phyloP scores from a whole-genome alignment of 345 rosid species.

The Populus pruinosa region DNA sequence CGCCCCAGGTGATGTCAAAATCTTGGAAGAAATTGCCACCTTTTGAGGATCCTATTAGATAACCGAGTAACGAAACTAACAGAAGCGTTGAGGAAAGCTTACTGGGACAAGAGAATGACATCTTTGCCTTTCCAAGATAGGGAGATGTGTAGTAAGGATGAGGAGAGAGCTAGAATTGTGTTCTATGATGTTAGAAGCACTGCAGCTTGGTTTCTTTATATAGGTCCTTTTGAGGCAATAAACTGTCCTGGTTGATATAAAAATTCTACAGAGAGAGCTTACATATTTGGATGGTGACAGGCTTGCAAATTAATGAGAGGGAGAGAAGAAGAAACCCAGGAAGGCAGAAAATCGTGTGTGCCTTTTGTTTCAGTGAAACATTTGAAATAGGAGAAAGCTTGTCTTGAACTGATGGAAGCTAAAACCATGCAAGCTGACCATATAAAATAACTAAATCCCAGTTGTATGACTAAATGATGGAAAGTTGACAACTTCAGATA shows the following conservation, averaged over 20 bases:
- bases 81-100: background rate
- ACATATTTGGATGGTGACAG: background rate
- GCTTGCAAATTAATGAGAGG: background rate
- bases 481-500: background rate
- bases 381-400: background rate
- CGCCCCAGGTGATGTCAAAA: slow-evolving; percentile 12
- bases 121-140: background rate
- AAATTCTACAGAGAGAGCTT: background rate
- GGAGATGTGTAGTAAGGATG: background rate
- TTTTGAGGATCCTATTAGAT: background rate
- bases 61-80: background rate
- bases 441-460: background rate
- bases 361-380: background rate
- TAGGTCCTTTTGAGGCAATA: background rate
- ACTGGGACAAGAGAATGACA: background rate
- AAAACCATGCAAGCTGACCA: background rate
- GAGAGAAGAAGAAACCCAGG: background rate
- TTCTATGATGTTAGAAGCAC: background rate
- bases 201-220: background rate
- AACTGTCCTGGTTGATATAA: background rate
- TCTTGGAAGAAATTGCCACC: slow-evolving; percentile 11
- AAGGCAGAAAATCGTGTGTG: background rate
- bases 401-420: background rate
- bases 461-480: background rate
- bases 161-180: background rate